Conservation (phyloP, 2,329 filamentous ascomycete species). For the Aspergillus fumigatus region DNA sequence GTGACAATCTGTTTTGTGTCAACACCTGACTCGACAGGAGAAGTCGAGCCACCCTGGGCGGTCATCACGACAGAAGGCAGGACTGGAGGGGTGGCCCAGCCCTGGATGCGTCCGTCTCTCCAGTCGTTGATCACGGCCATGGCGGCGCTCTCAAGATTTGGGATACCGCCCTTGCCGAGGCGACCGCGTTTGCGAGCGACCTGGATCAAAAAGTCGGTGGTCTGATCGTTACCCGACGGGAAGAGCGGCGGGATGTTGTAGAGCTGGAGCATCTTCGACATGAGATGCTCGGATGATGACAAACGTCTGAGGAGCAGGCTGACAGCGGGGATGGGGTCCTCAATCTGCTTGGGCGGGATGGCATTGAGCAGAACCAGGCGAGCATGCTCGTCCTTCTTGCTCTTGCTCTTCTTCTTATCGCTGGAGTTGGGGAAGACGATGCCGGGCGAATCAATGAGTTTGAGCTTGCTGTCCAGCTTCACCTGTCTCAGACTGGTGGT, state of each 20-base stretch:
- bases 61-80: slow-evolving; percentile 51
- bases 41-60: slow-evolving; percentile 29
- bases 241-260: slow-evolving; percentile 83
- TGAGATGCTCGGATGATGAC: slow-evolving; percentile 65
- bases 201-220: slow-evolving; percentile 88
- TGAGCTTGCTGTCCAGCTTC: slow-evolving; percentile 92
- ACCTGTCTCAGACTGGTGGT: slow-evolving; percentile 84
- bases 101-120: slow-evolving; percentile 90
- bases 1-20: slow-evolving; percentile 81
- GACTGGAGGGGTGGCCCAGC: slow-evolving; percentile 76
- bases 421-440: slow-evolving; percentile 77
- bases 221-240: slow-evolving; percentile 65
- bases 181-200: slow-evolving; percentile 90
- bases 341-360: slow-evolving; percentile 88
- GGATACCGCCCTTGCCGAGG: slow-evolving; percentile 81
- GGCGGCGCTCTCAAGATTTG: slow-evolving; percentile 81
- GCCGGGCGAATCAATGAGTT: slow-evolving; percentile 86
- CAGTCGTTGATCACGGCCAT: slow-evolving; percentile 95
- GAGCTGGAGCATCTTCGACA: slow-evolving; percentile 73
- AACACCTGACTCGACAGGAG: slow-evolving; percentile 44
- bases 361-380: slow-evolving; percentile 85
- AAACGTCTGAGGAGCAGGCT: slow-evolving; percentile 77
- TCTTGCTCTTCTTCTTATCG: slow-evolving; percentile 55
- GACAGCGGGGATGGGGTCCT: slow-evolving; percentile 85
- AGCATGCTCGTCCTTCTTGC: slow-evolving; percentile 69